These are phyloP conservation scores for Neotropicomus parvogracilis DNA, from an alignment of 1,284 basidiomycete genomes.

Conservation along the genomic window DNA sequence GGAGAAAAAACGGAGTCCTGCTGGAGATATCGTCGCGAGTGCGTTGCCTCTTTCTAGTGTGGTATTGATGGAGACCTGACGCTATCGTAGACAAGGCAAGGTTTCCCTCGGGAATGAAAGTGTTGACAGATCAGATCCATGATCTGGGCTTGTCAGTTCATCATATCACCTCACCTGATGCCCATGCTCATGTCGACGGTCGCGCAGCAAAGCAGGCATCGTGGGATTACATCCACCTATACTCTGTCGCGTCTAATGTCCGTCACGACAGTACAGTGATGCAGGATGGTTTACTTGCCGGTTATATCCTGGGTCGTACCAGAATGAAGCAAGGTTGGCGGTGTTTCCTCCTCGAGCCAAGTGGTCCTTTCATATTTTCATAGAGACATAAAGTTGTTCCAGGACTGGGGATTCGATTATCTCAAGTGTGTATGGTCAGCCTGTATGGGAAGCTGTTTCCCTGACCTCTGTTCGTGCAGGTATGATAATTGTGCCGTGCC, in stretches of 20 bases:
- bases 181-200: constrained; percentile 2
- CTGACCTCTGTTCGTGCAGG: constrained; percentile 30
- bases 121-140: constrained; percentile 49
- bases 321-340: constrained; percentile 30
- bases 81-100: constrained; percentile 36
- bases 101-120: constrained; percentile 51
- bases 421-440: constrained; percentile 43
- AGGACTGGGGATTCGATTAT: constrained; percentile 58
- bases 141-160: constrained; percentile 47
- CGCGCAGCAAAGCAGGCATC: constrained; percentile 48
- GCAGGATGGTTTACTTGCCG: constrained; percentile 35
- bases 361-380: background rate
- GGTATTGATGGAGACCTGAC: background rate
- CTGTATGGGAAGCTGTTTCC: background rate
- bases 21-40: constrained; percentile 48
- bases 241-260: constrained; percentile 4
- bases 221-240: constrained; percentile 28
- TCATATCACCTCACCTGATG: background rate
- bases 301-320: constrained; percentile 32
- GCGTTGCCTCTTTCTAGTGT: constrained; percentile 6
- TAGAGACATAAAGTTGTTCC: constrained; percentile 47
- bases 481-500: constrained; percentile 61
- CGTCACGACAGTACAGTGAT: constrained; percentile 30
- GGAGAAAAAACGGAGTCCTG: constrained; percentile 44
- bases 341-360: background rate